Percentiles rank a stretch among this genome's conserved stretches.
These are phyloP conservation scores for Ilex asprella DNA, from an alignment of 257 asterid species.

Conservation along the genomic window DNA sequence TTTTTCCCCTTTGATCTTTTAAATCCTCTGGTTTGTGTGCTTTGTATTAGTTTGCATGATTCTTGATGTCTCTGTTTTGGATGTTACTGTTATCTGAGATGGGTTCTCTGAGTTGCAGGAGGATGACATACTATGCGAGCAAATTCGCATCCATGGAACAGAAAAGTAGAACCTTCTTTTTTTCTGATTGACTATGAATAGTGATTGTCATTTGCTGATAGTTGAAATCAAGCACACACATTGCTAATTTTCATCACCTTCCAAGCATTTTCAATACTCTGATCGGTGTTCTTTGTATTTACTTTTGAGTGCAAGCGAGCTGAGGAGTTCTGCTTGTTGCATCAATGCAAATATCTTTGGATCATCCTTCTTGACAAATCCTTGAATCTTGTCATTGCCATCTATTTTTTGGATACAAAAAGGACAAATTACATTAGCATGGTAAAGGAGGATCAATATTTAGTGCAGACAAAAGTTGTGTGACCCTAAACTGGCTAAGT, in stretches of 20 bases:
- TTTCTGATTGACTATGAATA: slow-evolving; percentile 2
- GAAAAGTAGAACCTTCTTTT: slow-evolving; percentile 52
- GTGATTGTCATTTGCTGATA: not conserved
- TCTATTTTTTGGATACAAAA: slow-evolving; percentile 36
- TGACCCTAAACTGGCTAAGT: too few species aligned
- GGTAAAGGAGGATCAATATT: not conserved
- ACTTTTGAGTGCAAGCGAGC: slow-evolving; percentile 84
- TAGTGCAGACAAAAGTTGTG: too few species aligned
- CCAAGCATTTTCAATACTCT: slow-evolving; percentile 88
- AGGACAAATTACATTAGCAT: slow-evolving; percentile 7
- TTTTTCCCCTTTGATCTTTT: too few species aligned
- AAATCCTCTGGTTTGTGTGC: too few species aligned
- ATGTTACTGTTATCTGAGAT: too few species aligned
- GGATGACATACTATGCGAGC: slow-evolving; percentile 93
- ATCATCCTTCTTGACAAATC: slow-evolving; percentile 80
- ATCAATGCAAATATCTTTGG: too few species aligned
- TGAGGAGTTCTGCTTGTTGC: slow-evolving; percentile 75
- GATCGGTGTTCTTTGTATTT: slow-evolving; percentile 64
- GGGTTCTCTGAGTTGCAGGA: slow-evolving; percentile 53
- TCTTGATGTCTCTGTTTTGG: too few species aligned
- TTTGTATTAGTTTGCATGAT: too few species aligned
- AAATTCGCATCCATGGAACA: slow-evolving; percentile 82
- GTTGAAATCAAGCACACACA: not conserved
- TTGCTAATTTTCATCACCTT: slow-evolving; percentile 35
- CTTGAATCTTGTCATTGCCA: slow-evolving; percentile 35